Conservation (phyloP, 1,284 basidiomycete species). For the Abortiporus biennis region DNA sequence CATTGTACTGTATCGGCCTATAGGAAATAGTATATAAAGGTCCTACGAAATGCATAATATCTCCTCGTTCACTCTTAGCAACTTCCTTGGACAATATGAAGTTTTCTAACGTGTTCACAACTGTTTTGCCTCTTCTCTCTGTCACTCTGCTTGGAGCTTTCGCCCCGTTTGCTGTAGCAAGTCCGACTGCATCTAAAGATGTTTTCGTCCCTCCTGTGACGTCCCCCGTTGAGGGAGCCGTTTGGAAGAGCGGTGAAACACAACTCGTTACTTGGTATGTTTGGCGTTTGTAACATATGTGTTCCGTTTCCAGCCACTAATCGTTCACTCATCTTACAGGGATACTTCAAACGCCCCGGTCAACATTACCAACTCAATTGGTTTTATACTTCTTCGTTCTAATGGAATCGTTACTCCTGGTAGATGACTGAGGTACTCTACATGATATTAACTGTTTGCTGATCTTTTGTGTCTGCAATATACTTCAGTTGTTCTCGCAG, state of each 20-base stretch:
- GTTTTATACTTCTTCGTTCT: slow-evolving; percentile 32
- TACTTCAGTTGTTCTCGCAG: slow-evolving; percentile 30
- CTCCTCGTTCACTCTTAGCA: no score
- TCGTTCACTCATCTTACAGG: slow-evolving; percentile 23
- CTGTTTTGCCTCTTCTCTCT: no score
- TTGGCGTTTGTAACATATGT: background rate
- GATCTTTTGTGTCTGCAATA: background rate
- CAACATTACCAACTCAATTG: slow-evolving; percentile 37
- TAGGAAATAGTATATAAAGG: no score
- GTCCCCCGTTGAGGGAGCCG: slow-evolving; percentile 25
- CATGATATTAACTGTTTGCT: background rate
- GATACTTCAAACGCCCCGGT: slow-evolving; percentile 29
- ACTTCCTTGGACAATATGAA: no score
- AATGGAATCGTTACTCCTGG: slow-evolving; percentile 22
- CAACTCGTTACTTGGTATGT: slow-evolving; percentile 39
- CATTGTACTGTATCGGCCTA: no score
- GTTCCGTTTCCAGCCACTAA: background rate
- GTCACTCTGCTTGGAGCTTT: slow-evolving; percentile 15
- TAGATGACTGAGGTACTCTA: slow-evolving; percentile 6
- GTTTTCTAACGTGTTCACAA: no score
- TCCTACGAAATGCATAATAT: no score
- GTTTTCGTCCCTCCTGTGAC: slow-evolving; percentile 36
- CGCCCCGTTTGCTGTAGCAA: slow-evolving; percentile 16
- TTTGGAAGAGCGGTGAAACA: slow-evolving; percentile 32
- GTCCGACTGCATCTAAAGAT: slow-evolving; percentile 25